Evolutionary conservation across 768 basidiomycete genomes (phyloP).

Genomic region (Galerina sulciceps): DNA sequence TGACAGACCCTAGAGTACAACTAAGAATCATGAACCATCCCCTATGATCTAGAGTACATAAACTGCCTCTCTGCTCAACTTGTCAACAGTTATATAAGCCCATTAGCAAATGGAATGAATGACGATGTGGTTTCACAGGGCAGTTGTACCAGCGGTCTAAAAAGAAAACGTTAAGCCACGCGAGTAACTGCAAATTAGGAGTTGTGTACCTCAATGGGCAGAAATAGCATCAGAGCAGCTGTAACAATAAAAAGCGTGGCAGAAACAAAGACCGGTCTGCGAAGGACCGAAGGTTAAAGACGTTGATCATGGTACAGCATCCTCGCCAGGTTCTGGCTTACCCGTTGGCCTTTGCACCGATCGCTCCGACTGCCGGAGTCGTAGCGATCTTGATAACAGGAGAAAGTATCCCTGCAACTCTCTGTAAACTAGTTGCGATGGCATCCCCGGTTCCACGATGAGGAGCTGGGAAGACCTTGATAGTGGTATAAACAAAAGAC

Average conservation of each 20-base stretch:
- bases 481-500: neutral
- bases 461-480: constrained; percentile 1
- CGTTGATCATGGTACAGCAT: neutral
- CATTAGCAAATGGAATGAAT: too few species aligned
- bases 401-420: neutral
- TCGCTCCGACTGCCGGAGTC: neutral
- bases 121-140: neutral
- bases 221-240: neutral
- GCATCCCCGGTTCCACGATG: constrained; percentile 1
- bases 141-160: neutral
- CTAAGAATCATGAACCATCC: constrained; percentile 13
- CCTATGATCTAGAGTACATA: too few species aligned
- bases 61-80: too few species aligned
- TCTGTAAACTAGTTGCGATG: neutral
- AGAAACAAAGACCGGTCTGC: neutral
- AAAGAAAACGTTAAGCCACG: neutral
- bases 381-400: constrained; percentile 1
- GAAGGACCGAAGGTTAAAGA: neutral
- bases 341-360: neutral
- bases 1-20: too few species aligned
- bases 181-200: neutral
- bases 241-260: neutral
- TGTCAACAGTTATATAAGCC: too few species aligned
- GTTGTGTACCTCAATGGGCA: neutral
- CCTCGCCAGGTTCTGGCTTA: neutral